Evolutionary conservation across 2,329 filamentous ascomycete genomes (phyloP).

Genomic region (Aspergillus sp.): DNA sequence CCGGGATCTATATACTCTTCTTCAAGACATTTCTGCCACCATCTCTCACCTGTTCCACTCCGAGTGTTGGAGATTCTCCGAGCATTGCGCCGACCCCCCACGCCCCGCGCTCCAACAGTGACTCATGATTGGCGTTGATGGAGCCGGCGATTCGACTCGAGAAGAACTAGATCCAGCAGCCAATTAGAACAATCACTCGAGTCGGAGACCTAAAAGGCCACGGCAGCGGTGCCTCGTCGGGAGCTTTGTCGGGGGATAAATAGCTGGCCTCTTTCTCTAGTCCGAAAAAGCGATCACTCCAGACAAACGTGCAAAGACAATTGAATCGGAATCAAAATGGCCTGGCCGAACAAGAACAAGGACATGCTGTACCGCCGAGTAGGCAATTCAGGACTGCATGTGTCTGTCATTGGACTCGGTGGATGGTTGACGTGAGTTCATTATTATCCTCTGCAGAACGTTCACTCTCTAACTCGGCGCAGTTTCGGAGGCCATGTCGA

Average conservation of each 20-base stretch:
- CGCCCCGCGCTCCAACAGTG: neutral
- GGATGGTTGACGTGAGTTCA: conserved; percentile 36
- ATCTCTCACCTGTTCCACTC: no score
- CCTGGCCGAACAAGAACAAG: conserved; percentile 25
- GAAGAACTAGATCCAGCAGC: neutral
- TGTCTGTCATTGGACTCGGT: conserved; percentile 68
- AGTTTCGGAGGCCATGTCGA: conserved; percentile 67
- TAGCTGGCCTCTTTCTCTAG: no score
- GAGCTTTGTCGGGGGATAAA: neutral
- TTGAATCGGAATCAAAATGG: conserved; percentile 18
- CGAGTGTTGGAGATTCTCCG: conserved; percentile 18
- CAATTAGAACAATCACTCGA: neutral
- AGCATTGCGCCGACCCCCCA: conserved; percentile 20
- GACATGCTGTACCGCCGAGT: conserved; percentile 71
- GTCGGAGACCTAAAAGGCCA: no score
- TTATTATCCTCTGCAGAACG: neutral
- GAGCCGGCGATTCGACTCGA: neutral
- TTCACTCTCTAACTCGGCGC: neutral
- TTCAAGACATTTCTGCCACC: no score
- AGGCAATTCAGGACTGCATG: conserved; percentile 69
- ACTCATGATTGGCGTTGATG: neutral
- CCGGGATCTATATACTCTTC: no score
- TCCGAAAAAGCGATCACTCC: no score
- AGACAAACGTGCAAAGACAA: no score
- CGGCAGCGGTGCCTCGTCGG: no score